Percentiles rank a stretch among this genome's conserved stretches.
These are phyloP conservation scores for Talaromyces rugulosus DNA, from an alignment of 2,329 filamentous ascomycete species.

Conservation along the genomic window DNA sequence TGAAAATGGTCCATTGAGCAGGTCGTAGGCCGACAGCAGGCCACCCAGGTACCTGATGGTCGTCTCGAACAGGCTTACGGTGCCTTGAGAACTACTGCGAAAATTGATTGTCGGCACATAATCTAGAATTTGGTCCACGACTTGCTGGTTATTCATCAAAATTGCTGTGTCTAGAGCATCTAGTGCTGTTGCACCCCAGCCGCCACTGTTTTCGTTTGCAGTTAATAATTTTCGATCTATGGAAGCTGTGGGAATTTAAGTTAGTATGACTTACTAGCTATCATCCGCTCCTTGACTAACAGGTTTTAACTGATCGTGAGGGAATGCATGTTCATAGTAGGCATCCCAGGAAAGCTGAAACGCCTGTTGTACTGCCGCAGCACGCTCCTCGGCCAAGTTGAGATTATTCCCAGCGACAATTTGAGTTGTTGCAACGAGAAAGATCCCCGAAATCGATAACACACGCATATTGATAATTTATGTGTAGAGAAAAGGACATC, in stretches of 20 bases:
- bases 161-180: constrained; percentile 77
- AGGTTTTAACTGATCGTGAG: constrained; percentile 69
- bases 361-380: constrained; percentile 60
- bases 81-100: constrained; percentile 46
- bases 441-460: neutral
- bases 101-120: constrained; percentile 70
- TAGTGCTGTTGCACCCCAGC: constrained; percentile 78
- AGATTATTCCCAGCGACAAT: neutral
- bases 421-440: neutral
- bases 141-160: constrained; percentile 65
- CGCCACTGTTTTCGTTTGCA: constrained; percentile 57
- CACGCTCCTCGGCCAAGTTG: constrained; percentile 27
- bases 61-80: constrained; percentile 79
- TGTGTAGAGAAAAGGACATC: neutral
- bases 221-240: neutral
- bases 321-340: constrained; percentile 69
- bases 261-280: constrained; percentile 56
- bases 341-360: constrained; percentile 69
- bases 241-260: neutral
- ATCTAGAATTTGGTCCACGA: constrained; percentile 66
- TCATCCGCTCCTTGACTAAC: constrained; percentile 62
- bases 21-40: constrained; percentile 64
- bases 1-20: constrained; percentile 65
- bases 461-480: neutral
- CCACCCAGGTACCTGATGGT: constrained; percentile 85